Conservation (phyloP, 2,329 filamentous ascomycete species). For the Ophiostoma australiae region DNA sequence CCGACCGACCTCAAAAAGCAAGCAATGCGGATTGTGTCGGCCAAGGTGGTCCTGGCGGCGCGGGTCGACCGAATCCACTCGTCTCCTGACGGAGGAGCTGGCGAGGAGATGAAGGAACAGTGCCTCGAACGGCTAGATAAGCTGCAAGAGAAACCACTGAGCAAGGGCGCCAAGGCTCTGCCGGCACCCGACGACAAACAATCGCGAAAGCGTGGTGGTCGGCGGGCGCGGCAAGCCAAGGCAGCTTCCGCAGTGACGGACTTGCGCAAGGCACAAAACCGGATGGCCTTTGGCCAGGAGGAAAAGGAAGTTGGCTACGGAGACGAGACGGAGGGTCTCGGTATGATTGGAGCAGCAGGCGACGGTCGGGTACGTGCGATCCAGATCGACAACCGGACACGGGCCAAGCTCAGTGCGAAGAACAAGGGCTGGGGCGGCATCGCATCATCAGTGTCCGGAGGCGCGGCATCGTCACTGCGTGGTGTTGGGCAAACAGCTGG, state of each 20-base stretch:
- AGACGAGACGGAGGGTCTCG: conserved; percentile 79
- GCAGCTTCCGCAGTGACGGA: conserved; percentile 97
- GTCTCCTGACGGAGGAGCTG: conserved; percentile 73
- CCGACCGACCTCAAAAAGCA: conserved; percentile 84
- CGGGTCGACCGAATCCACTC: conserved; percentile 83
- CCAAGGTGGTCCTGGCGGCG: conserved; percentile 89
- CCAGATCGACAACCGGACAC: conserved; percentile 88
- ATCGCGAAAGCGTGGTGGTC: conserved; percentile 82
- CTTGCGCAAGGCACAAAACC: conserved; percentile 89
- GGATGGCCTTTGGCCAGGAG: conserved; percentile 92
- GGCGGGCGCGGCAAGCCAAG: conserved; percentile 88
- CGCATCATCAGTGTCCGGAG: conserved; percentile 48
- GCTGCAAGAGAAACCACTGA: conserved; percentile 83
- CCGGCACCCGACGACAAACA: conserved; percentile 95
- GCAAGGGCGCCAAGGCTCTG: conserved; percentile 79
- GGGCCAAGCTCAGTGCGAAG: conserved; percentile 89
- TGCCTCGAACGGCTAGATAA: conserved; percentile 87
- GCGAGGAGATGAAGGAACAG: conserved; percentile 73
- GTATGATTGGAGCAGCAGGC: conserved; percentile 88
- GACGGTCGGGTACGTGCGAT: conserved; percentile 83
- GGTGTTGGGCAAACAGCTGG: conserved; percentile 64
- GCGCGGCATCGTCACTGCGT: conserved; percentile 73
- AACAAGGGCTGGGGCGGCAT: conserved; percentile 85
- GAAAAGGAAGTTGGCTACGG: conserved; percentile 92
- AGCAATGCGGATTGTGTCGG: conserved; percentile 89